These are phyloP conservation scores for Cercospora nicotianae DNA, from an alignment of 2,329 filamentous ascomycete genomes.

Conservation along the genomic window DNA sequence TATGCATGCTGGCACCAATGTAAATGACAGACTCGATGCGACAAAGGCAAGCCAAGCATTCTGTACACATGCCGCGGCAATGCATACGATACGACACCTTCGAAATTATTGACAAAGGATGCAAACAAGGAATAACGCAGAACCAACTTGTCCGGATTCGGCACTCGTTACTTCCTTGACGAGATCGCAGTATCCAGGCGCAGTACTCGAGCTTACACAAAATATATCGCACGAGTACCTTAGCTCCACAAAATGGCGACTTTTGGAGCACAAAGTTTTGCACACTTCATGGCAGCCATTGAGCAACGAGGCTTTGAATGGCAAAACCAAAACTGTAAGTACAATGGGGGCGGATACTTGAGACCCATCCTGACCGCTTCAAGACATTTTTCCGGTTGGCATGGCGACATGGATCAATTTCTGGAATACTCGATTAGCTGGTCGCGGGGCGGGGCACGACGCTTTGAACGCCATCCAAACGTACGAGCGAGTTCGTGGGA, in stretches of 20 bases:
- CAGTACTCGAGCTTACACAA: not conserved
- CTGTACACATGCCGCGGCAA: too few relatives aligned
- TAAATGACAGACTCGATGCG: too few relatives aligned
- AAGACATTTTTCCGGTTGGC: not conserved
- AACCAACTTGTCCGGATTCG: not conserved
- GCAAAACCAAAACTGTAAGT: not conserved
- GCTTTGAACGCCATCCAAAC: not conserved
- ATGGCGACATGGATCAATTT: not conserved
- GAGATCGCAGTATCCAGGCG: not conserved
- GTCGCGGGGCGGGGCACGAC: not conserved
- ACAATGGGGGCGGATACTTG: not conserved
- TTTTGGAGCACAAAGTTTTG: not conserved
- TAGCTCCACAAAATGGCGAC: not conserved
- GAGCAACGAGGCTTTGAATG: not conserved
- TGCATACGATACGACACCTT: too few relatives aligned
- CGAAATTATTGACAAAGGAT: not conserved
- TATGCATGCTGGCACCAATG: too few relatives aligned
- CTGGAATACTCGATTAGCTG: not conserved
- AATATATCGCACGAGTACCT: not conserved
- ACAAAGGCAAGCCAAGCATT: too few relatives aligned
- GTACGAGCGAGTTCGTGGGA: not conserved
- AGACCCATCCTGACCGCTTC: not conserved
- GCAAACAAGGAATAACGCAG: not conserved
- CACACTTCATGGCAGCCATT: not conserved
- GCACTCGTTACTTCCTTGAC: not conserved